Percentiles rank a stretch among this genome's conserved stretches.
Evolutionary conservation across 106 monocot species (phyloP).

Genomic region (Narthecium ossifragum): DNA sequence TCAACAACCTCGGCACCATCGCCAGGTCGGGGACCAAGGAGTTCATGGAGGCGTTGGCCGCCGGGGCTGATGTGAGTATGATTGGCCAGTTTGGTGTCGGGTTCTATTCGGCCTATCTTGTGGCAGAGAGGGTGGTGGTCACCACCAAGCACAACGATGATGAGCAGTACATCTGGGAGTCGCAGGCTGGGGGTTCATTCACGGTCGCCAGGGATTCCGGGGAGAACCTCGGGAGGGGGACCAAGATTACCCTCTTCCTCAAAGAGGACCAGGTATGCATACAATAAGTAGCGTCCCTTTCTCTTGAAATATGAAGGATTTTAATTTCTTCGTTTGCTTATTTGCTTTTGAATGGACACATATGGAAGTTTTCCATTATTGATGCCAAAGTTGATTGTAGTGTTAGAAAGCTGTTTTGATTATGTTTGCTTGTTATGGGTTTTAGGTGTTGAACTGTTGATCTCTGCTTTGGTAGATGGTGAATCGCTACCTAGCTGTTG

Average conservation of each 20-base stretch:
- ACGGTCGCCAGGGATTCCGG: conserved; percentile 68
- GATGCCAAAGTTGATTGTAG: no score
- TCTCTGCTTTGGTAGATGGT: no score
- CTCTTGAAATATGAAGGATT: no score
- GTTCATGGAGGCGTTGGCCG: conserved; percentile 78
- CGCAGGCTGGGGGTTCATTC: conserved; percentile 72
- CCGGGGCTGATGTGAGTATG: conserved; percentile 81
- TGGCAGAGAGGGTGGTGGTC: conserved; percentile 66
- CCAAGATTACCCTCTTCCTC: conserved; percentile 72
- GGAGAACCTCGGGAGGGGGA: conserved; percentile 60
- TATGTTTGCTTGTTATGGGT: no score
- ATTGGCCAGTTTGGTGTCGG: conserved; percentile 79
- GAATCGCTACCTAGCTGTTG: no score
- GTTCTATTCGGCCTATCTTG: conserved; percentile 69
- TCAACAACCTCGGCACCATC: conserved; percentile 78
- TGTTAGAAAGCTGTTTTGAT: no score
- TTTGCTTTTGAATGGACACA: no score
- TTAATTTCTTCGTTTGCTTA: no score
- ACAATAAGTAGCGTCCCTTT: no score
- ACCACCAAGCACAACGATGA: conserved; percentile 71
- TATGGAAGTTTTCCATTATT: no score
- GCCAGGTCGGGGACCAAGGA: conserved; percentile 74
- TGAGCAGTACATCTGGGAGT: conserved; percentile 83
- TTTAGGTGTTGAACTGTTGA: no score
- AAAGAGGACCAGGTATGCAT: conserved; percentile 83